Conservation (phyloP, 805 yeast genomes). For the Ogataea philodendri region DNA sequence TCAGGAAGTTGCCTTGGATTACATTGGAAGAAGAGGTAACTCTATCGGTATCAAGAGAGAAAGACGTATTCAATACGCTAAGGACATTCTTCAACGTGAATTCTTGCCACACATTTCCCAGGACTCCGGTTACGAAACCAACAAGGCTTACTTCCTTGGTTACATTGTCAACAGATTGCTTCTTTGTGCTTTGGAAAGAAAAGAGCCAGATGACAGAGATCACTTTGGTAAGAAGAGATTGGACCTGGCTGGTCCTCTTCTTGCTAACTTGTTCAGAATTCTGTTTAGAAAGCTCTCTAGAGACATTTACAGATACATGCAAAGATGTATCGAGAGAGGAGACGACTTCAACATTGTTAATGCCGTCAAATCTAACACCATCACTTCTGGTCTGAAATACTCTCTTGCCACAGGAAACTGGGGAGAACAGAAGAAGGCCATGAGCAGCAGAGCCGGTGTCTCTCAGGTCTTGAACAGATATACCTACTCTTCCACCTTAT, state of each 20-base stretch:
- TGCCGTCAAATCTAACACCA: slow-evolving; percentile 95
- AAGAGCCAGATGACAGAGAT: slow-evolving; percentile 98
- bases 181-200: slow-evolving; percentile 93
- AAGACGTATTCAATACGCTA: slow-evolving; percentile 97
- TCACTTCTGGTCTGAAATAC: slow-evolving; percentile 95
- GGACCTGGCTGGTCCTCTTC: slow-evolving; percentile 96
- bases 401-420: slow-evolving; percentile 99
- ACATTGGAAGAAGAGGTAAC: slow-evolving; percentile 97
- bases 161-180: slow-evolving; percentile 95
- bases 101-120: slow-evolving; percentile 96
- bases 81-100: slow-evolving; percentile 94
- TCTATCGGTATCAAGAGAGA: slow-evolving; percentile 95
- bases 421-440: slow-evolving; percentile 99
- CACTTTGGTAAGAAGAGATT: slow-evolving; percentile 98
- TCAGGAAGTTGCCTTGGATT: slow-evolving; percentile 96
- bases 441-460: slow-evolving; percentile 98
- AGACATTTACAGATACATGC: slow-evolving; percentile 97
- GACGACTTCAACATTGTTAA: slow-evolving; percentile 94
- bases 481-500: slow-evolving; percentile 96
- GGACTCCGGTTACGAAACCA: slow-evolving; percentile 92
- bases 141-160: slow-evolving; percentile 96
- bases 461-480: slow-evolving; percentile 97
- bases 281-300: slow-evolving; percentile 92
- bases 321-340: slow-evolving; percentile 96
- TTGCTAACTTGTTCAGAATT: slow-evolving; percentile 93